Evolutionary conservation across 2,329 filamentous ascomycete genomes (phyloP), one percentile per base, ranked within the genome.

Genomic region (Aspergillus terreus): DNA sequence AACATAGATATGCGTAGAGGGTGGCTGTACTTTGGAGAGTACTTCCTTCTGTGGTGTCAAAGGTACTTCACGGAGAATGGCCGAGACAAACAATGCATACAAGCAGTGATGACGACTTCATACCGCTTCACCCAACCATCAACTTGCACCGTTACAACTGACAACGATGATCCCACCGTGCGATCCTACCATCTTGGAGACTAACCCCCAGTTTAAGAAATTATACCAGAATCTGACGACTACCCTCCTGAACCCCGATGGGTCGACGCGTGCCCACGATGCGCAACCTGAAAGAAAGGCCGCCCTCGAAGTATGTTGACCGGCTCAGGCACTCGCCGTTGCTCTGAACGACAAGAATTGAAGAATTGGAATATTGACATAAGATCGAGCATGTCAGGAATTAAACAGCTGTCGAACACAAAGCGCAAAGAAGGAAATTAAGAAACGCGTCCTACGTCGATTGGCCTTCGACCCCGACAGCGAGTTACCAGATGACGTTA

Each of bases 171-270:
- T 76, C 9, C 72, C 73, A 35, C 70, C 71, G 43, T 71, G 71
- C 42, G 68, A 74, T 38, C 67, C 67, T 4, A 58, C 62, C 21
- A 67, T 73, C 47, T 63, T 76, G 19, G 64, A 68, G 25, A 62
- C 64, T 6, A 75, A 76, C 47, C 71, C 72, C 6, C 65, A 70
- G 46, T 76, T 76, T 46, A 71, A 74, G 53, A 65, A 62, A 41
- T 57, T 76, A 7, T 71, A 76, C 54, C 65, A 71, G 41, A 63
- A 71, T 36, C 44, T 76, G 2, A 74, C 70, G 2, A 65, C 58
- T 1, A 60, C 63, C 7, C 41, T 75, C 2, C 60, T 76, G 25
- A 70, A 71, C 43, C 57, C 65, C 1, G 72, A 76, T 67, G 72
- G 66, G 42, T 75, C 72, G 15, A 73, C 69, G 4, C 65, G 61